These are phyloP conservation scores for Myxozyma nipponensis DNA, from an alignment of 805 yeast species.

Conservation along the genomic window DNA sequence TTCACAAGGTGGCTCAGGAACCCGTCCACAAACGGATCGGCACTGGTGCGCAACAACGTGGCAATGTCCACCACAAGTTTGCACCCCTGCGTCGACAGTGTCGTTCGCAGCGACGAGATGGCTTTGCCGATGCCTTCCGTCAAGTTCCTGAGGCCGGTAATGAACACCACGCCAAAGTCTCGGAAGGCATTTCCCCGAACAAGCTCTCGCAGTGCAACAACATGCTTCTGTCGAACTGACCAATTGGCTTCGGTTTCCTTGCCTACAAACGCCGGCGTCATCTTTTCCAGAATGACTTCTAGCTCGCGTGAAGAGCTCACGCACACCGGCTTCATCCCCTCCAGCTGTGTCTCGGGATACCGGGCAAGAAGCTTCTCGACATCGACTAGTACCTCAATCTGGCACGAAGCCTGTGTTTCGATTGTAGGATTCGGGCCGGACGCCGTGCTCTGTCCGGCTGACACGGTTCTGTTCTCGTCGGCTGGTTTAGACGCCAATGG, in stretches of 20 bases:
- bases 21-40: conserved; percentile 46
- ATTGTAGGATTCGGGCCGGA: background rate
- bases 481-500: conserved; percentile 10
- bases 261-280: conserved; percentile 50
- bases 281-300: conserved; percentile 33
- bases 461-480: conserved; percentile 11
- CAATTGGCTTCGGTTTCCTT: conserved; percentile 89
- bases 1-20: conserved; percentile 49
- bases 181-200: conserved; percentile 53
- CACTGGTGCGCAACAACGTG: conserved; percentile 28
- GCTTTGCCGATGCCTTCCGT: conserved; percentile 64
- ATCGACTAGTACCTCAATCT: too few relatives aligned
- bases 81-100: conserved; percentile 71
- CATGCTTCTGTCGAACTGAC: conserved; percentile 62
- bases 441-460: background rate
- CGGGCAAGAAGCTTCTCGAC: background rate
- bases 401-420: too few relatives aligned
- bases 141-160: conserved; percentile 42
- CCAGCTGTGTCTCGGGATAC: conserved; percentile 33
- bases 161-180: conserved; percentile 38
- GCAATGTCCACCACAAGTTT: conserved; percentile 64
- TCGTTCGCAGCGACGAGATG: conserved; percentile 72
- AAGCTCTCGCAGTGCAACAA: conserved; percentile 55
- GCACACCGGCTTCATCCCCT: conserved; percentile 39
- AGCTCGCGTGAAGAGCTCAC: conserved; percentile 35